Evolutionary conservation across 441 rosid genomes (phyloP).

Genomic region (Melastoma candidum): DNA sequence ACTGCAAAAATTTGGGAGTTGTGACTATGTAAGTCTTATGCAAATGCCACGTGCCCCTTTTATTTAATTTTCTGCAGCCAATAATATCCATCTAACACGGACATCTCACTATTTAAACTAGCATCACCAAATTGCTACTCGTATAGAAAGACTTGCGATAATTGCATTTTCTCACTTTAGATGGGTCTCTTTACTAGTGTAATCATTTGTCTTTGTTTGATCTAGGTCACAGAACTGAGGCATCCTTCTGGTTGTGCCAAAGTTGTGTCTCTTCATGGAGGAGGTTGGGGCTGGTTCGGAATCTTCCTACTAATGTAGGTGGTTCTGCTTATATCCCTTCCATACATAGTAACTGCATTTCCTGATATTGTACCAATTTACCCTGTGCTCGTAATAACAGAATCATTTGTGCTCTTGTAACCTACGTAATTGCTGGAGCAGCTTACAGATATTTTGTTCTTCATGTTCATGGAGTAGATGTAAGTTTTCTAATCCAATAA

Average conservation of each 20-base stretch:
- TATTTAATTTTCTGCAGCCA: background rate
- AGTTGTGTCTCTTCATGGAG: slow-evolving; percentile 39
- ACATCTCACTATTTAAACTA: too few species aligned
- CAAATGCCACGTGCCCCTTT: background rate
- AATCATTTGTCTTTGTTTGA: too few species aligned
- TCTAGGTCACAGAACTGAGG: slow-evolving; percentile 51
- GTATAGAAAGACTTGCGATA: too few species aligned
- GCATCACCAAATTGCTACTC: too few species aligned
- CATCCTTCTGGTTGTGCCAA: slow-evolving; percentile 94
- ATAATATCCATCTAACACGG: too few species aligned
- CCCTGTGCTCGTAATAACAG: slow-evolving; percentile 30
- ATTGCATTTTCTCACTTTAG: too few species aligned
- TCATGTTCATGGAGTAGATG: slow-evolving; percentile 58
- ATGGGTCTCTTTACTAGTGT: too few species aligned
- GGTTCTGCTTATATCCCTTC: slow-evolving; percentile 7
- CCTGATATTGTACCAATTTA: slow-evolving; percentile 3
- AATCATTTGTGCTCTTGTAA: slow-evolving; percentile 59
- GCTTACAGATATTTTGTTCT: slow-evolving; percentile 62
- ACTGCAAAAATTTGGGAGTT: slow-evolving; percentile 44
- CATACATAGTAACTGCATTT: background rate
- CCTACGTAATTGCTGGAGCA: slow-evolving; percentile 57
- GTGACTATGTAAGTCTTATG: slow-evolving; percentile 59
- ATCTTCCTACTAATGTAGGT: slow-evolving; percentile 53
- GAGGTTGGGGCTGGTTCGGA: slow-evolving; percentile 83
- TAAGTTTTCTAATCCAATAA: slow-evolving; percentile 25